Conservation (phyloP, 2,329 filamentous ascomycete genomes). For the Reticulascus tulasneorum region DNA sequence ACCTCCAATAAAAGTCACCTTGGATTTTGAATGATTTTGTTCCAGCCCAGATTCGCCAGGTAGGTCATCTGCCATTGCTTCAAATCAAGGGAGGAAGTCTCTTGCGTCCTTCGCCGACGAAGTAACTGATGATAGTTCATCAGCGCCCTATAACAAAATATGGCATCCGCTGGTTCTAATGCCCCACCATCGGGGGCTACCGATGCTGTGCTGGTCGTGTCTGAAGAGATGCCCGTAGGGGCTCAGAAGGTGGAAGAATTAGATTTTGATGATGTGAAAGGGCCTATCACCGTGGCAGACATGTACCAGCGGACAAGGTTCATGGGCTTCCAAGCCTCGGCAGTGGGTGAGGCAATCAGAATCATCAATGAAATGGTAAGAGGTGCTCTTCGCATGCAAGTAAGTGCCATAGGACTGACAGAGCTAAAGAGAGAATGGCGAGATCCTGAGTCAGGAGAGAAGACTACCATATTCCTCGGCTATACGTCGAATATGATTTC, state of each 20-base stretch:
- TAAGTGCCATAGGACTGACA: slow-evolving; percentile 18
- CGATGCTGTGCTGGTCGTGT: slow-evolving; percentile 80
- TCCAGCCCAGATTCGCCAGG: too few species aligned
- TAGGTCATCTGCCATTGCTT: too few species aligned
- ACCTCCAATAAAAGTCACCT: too few species aligned
- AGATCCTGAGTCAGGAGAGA: slow-evolving; percentile 72
- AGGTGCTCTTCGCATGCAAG: slow-evolving; percentile 1
- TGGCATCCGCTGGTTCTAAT: slow-evolving; percentile 27
- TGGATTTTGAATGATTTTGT: too few species aligned
- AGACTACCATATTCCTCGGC: slow-evolving; percentile 91
- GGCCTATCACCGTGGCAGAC: slow-evolving; percentile 79
- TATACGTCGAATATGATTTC: slow-evolving; percentile 98
- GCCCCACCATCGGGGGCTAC: slow-evolving; percentile 60
- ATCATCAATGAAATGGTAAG: slow-evolving; percentile 95
- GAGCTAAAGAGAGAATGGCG: slow-evolving; percentile 63
- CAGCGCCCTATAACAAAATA: too few species aligned
- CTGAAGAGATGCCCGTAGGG: slow-evolving; percentile 73
- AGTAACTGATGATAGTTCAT: too few species aligned
- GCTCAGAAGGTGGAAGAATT: slow-evolving; percentile 83
- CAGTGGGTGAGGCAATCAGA: slow-evolving; percentile 79
- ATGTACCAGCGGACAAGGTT: slow-evolving; percentile 75
- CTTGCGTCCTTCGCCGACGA: too few species aligned
- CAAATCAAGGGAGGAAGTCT: too few species aligned
- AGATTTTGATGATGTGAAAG: slow-evolving; percentile 81
- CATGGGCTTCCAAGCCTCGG: slow-evolving; percentile 72